Conservation (phyloP, 306 rosid genomes). For the Aeschynomene evenia region DNA sequence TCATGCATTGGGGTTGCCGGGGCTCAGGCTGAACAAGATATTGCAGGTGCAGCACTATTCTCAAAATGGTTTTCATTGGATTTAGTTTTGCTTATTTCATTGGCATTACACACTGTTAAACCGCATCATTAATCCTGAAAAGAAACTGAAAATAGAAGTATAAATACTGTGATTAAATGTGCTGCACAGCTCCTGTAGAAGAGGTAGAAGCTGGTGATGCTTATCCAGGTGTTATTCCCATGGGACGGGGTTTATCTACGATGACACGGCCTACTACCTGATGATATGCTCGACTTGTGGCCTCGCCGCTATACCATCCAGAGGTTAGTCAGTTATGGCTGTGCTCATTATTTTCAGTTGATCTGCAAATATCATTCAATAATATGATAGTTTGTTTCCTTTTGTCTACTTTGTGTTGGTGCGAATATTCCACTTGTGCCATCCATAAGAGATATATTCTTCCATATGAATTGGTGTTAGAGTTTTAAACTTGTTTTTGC, state of each 20-base stretch:
- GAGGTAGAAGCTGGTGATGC: slow-evolving; percentile 63
- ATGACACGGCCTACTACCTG: slow-evolving; percentile 94
- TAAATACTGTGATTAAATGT: no score
- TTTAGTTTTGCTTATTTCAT: slow-evolving; percentile 20
- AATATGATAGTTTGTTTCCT: slow-evolving; percentile 4
- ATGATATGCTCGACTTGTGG: slow-evolving; percentile 31
- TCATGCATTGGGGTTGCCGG: slow-evolving; percentile 94
- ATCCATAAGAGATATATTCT: not conserved
- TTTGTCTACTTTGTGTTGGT: slow-evolving; percentile 9
- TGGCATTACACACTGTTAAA: not conserved
- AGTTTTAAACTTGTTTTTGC: not conserved
- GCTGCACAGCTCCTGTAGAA: slow-evolving; percentile 67
- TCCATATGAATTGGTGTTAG: not conserved
- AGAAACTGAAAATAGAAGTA: not conserved
- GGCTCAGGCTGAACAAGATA: slow-evolving; percentile 70
- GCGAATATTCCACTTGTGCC: not conserved
- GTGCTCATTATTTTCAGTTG: not conserved
- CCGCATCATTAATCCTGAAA: not conserved
- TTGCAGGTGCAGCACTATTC: slow-evolving; percentile 43
- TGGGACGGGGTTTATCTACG: slow-evolving; percentile 93
- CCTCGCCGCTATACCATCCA: slow-evolving; percentile 12
- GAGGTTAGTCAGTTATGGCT: slow-evolving; percentile 30
- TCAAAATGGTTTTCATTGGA: slow-evolving; percentile 14
- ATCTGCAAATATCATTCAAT: not conserved
- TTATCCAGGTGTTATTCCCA: slow-evolving; percentile 70